Evolutionary conservation across 176 grass and related monocot species (phyloP).

Genomic region (barley (Hordeum vulgare)): DNA sequence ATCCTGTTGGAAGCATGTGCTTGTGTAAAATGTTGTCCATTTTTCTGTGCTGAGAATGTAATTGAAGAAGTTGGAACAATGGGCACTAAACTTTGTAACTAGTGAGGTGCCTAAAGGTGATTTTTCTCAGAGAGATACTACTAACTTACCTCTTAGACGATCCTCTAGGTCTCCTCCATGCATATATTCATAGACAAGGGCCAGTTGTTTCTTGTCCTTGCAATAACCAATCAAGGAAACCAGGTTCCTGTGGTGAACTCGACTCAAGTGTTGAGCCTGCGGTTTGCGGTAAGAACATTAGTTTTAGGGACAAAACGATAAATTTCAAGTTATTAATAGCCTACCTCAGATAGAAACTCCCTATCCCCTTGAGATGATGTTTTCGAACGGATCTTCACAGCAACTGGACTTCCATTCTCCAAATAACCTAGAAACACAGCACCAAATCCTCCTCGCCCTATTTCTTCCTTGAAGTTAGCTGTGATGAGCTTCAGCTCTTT

Average conservation of each 20-base stretch:
- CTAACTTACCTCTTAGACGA: constrained; percentile 25
- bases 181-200: constrained; percentile 60
- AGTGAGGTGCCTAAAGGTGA: background rate
- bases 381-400: constrained; percentile 51
- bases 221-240: constrained; percentile 73
- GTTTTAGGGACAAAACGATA: background rate
- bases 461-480: constrained; percentile 48
- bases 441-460: constrained; percentile 78
- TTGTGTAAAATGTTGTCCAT: background rate
- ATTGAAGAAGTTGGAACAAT: background rate
- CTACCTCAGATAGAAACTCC: constrained; percentile 69
- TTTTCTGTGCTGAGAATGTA: background rate
- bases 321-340: background rate
- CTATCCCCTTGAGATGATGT: constrained; percentile 44
- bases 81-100: background rate
- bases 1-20: background rate
- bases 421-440: constrained; percentile 51
- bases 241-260: constrained; percentile 68
- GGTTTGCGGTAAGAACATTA: background rate
- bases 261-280: constrained; percentile 51
- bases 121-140: too few species aligned
- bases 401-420: constrained; percentile 58
- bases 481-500: constrained; percentile 56
- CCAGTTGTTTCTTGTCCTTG: constrained; percentile 47
- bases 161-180: constrained; percentile 30